Base-by-base conservation (phyloP, 257 asterid species). In the Nicotiana otophora region DNA sequence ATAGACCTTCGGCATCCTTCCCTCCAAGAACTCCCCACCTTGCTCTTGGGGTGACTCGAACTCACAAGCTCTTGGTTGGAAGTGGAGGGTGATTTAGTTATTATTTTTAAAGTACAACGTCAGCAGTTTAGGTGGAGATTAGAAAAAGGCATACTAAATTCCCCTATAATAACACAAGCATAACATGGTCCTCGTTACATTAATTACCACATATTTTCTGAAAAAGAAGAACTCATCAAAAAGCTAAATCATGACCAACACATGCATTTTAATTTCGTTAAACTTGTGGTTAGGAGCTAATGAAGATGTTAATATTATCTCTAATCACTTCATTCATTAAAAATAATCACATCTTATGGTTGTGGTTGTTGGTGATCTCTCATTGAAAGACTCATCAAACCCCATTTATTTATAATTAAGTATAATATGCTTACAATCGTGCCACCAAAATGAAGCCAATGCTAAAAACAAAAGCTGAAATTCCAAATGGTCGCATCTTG, bases 361-460 rank as follows among this genome's bases (percentile, higher is more conserved):
- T 4, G 33, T 46, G 14, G 79, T 72, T 14, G 61, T 46, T 72
- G 86, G 81, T 84, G 72, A 84, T 80, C 58, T 28, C n/a, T 19
- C 3, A 15, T 77, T 64, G 26, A 74, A 80, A 34, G 15, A 61
- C 79, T 86, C 83, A 83, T 88, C 78, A 78, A 53, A 20, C 86
- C 72, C 19, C 15, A 53, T 30, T 65, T 62, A 36, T 69, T 51
- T 80, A 79, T 58, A 19, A 42, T 16, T 12, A 57, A 82, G 84
- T 83, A 82, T 78, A 77, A 82, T 84, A 60, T 65, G 64, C 63
- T 79, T 70, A n/a, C 78, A 60, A 30, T 53, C 82, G 76, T 70
- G 26, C 81, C 81, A 72, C 83, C 51, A 42, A 14, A 42, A n/a
- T 54, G 61, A 60, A 67, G 80, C 61, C 82, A 48, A 82, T 55